Evolutionary conservation across 306 rosid species (phyloP), one percentile per base, ranked within the genome.

Genomic region (Coriaria nepalensis): DNA sequence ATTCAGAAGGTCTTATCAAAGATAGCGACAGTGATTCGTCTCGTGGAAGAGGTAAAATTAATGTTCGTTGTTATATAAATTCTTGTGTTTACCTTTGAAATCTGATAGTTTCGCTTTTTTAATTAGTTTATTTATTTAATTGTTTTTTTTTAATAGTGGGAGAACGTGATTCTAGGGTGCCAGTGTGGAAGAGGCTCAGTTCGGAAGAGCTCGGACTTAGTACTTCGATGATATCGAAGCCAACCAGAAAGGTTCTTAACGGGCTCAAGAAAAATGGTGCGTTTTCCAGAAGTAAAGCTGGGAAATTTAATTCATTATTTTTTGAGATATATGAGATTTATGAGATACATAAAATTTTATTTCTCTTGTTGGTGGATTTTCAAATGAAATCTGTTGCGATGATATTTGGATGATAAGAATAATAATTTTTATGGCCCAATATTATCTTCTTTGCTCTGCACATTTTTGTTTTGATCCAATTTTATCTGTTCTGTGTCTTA

Each of bases 141-240:
- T 47, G 35, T 59, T 52, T 42, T 6, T 43, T 8, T 8, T 52
- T 8, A 53, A 62, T 55, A 57, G 29, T 15, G 7, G 62, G 34
- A 62, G 57, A 51, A 63, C 75, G 62, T 34, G 62, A 64, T 40
- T 70, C 49, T 20, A 79, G 66, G 56, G 49, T 13, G 20, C 75
- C 53, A 0, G 42, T 43, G 10, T 83, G 88, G 86, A 87, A 73
- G 82, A 83, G 64, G 47, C 56, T 87, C 67, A 61, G 71, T 64
- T 83, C 93, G 40, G 62, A 64, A 60, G 86, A 83, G 55, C 83
- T 88, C 62, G 94, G 94, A 35, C 80, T 88, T 54, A 64, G 59
- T 40, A 56, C 62, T 49, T 83, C 79, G 5, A 81, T 71, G 93
- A 78, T 88, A n/a, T 32, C 86, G 32, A 70, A 8, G 61, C 71